Conservation (phyloP, 2,329 filamentous ascomycete genomes). For the Neophaeococcomyces mojaviensis region DNA sequence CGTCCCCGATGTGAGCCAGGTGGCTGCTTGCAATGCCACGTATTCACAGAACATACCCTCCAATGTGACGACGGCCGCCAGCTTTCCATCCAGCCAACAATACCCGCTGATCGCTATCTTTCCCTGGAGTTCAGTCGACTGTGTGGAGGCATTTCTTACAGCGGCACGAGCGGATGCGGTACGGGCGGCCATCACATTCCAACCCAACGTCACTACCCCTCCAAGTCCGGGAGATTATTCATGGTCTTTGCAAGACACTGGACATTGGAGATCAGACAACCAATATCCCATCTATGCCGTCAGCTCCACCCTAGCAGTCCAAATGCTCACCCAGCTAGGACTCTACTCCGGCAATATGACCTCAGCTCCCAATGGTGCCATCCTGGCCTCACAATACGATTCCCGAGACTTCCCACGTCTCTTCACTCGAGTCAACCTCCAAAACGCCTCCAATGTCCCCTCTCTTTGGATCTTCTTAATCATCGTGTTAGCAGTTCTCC, state of each 20-base stretch:
- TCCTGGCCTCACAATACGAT: slow-evolving; percentile 32
- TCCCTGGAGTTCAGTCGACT: slow-evolving; percentile 66
- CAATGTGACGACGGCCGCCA: slow-evolving; percentile 65
- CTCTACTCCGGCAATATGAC: slow-evolving; percentile 71
- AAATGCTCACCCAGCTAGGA: slow-evolving; percentile 64
- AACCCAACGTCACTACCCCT: slow-evolving; percentile 50
- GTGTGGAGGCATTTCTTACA: slow-evolving; percentile 64
- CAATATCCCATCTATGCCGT: slow-evolving; percentile 79
- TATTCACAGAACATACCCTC: slow-evolving; percentile 57
- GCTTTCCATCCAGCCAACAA: slow-evolving; percentile 56
- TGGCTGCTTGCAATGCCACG: slow-evolving; percentile 54
- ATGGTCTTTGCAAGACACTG: slow-evolving; percentile 66
- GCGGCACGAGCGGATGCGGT: slow-evolving; percentile 55
- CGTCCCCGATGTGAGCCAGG: slow-evolving; percentile 59
- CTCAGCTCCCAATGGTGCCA: slow-evolving; percentile 19
- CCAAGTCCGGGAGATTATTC: slow-evolving; percentile 55
- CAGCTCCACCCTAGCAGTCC: slow-evolving; percentile 56
- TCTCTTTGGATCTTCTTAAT: slow-evolving; percentile 73
- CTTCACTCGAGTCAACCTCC: slow-evolving; percentile 28
- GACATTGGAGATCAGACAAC: slow-evolving; percentile 63
- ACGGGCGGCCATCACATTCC: slow-evolving; percentile 52
- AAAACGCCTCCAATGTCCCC: slow-evolving; percentile 53
- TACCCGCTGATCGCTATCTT: slow-evolving; percentile 74
- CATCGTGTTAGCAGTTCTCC: slow-evolving; percentile 62
- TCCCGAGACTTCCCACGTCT: slow-evolving; percentile 42